phyloP scores from a whole-genome alignment of 2,329 filamentous ascomycete species.

The Hyphodiscus sp. region DNA sequence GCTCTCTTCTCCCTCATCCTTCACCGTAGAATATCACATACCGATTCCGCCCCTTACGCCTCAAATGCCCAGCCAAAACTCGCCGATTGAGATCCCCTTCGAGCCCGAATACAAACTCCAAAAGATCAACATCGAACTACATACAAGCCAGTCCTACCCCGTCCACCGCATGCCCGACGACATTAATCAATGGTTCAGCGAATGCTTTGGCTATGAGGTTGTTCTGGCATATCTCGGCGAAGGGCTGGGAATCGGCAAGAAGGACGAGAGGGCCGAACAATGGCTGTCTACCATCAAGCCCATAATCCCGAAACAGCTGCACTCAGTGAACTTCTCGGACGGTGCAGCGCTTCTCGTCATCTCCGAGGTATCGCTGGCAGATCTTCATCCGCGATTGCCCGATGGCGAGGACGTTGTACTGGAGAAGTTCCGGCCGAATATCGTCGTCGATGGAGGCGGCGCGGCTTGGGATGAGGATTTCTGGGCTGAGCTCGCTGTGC shows the following conservation, averaged over 20 bases:
- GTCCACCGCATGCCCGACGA: constrained; percentile 33
- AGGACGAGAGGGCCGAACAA: neutral
- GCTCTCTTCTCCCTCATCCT: constrained; percentile 23
- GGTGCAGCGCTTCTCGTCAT: constrained; percentile 67
- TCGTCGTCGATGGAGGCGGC: constrained; percentile 55
- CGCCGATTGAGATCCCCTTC: constrained; percentile 48
- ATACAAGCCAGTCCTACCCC: constrained; percentile 41
- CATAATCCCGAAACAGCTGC: neutral
- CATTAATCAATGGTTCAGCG: constrained; percentile 59
- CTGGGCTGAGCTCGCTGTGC: constrained; percentile 55
- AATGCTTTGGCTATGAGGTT: constrained; percentile 55
- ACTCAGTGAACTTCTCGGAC: constrained; percentile 51
- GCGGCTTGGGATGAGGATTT: constrained; percentile 62
- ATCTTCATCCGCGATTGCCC: constrained; percentile 52
- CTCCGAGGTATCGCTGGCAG: constrained; percentile 59
- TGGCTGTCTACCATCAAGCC: neutral
- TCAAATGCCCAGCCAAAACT: constrained; percentile 12
- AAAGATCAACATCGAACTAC: constrained; percentile 47
- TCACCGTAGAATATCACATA: constrained; percentile 35
- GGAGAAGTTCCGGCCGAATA: constrained; percentile 65
- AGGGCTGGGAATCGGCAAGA: neutral
- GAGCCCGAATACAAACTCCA: constrained; percentile 42
- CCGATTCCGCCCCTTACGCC: constrained; percentile 31
- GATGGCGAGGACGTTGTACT: constrained; percentile 48
- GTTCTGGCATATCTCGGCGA: constrained; percentile 46